Percentiles rank a stretch among this genome's conserved stretches.
Conservation (phyloP, 2,329 filamentous ascomycete species). For the Chaetomium strumarium region DNA sequence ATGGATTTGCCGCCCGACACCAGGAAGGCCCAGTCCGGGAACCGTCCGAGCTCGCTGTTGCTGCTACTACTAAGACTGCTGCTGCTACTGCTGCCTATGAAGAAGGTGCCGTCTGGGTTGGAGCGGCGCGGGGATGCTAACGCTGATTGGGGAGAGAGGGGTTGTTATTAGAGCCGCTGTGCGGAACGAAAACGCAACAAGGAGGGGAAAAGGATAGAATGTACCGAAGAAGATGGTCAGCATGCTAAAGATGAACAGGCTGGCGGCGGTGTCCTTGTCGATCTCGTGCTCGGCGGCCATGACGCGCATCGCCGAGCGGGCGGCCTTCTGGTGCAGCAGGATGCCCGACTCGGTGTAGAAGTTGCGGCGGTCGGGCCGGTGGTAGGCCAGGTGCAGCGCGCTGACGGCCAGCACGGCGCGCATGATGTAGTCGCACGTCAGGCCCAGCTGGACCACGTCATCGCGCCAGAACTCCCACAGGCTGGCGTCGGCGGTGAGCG, state of each 20-base stretch:
- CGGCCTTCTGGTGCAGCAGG: constrained; percentile 29
- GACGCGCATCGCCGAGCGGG: constrained; percentile 25
- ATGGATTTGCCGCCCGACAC: constrained; percentile 28
- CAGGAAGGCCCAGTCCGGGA: constrained; percentile 31
- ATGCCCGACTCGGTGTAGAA: constrained; percentile 31
- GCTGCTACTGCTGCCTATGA: constrained; percentile 20
- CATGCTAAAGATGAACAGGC: constrained; percentile 28
- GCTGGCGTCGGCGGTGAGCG: constrained; percentile 36
- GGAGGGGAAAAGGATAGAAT: background rate
- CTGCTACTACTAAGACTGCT: too few relatives aligned
- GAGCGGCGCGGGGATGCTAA: constrained; percentile 28
- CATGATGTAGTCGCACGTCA: constrained; percentile 43
- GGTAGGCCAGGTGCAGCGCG: constrained; percentile 43
- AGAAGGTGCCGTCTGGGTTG: constrained; percentile 26
- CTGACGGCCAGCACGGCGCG: constrained; percentile 43
- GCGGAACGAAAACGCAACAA: background rate
- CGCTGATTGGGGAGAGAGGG: constrained; percentile 7
- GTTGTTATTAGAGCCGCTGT: background rate
- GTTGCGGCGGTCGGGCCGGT: constrained; percentile 33
- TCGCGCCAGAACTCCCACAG: constrained; percentile 43
- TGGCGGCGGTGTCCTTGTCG: constrained; percentile 19
- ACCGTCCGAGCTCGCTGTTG: constrained; percentile 20
- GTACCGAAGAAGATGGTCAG: constrained; percentile 31
- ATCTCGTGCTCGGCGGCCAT: constrained; percentile 20
- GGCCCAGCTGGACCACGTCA: constrained; percentile 42